Percentiles rank a stretch among this genome's conserved stretches.
phyloP scores from a whole-genome alignment of 129 eudicot genomes.

The Pseudognaphalium luteoalbum region DNA sequence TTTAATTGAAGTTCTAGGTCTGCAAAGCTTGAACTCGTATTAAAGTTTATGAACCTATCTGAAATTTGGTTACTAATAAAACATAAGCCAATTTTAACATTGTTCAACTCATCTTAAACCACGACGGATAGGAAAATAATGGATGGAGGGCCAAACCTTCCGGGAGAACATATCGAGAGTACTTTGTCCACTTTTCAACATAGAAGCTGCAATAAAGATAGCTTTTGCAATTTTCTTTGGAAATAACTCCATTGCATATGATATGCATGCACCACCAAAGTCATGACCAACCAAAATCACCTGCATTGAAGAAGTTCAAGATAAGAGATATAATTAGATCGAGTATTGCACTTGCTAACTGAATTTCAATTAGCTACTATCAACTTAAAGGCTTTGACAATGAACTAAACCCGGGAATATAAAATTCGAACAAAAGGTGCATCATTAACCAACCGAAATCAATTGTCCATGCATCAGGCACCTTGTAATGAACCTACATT shows the following conservation, averaged over 20 bases:
- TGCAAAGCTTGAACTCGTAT: conserved; percentile 4
- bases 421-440: not conserved
- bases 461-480: conserved; percentile 9
- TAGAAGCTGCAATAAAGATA: conserved; percentile 77
- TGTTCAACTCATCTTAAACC: conserved; percentile 4
- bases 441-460: not conserved
- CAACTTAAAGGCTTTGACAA: not conserved
- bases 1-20: not conserved
- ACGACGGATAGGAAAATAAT: not conserved
- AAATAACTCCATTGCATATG: conserved; percentile 85
- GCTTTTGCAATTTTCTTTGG: conserved; percentile 77
- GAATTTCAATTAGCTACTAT: not conserved
- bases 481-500: conserved; percentile 24
- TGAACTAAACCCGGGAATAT: not conserved
- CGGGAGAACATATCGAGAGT: conserved; percentile 86
- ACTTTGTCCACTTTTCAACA: conserved; percentile 85
- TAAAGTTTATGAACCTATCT: not conserved
- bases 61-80: not conserved
- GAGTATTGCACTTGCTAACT: conserved; percentile 6
- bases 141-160: conserved; percentile 51
- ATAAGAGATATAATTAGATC: not conserved
- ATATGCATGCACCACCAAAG: conserved; percentile 92
- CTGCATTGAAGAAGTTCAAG: conserved; percentile 39
- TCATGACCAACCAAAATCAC: conserved; percentile 97
- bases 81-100: not conserved